Evolutionary conservation across 2,329 filamentous ascomycete genomes (phyloP), one percentile per base, ranked within the genome.

Genomic region (Nothophoma quercina): DNA sequence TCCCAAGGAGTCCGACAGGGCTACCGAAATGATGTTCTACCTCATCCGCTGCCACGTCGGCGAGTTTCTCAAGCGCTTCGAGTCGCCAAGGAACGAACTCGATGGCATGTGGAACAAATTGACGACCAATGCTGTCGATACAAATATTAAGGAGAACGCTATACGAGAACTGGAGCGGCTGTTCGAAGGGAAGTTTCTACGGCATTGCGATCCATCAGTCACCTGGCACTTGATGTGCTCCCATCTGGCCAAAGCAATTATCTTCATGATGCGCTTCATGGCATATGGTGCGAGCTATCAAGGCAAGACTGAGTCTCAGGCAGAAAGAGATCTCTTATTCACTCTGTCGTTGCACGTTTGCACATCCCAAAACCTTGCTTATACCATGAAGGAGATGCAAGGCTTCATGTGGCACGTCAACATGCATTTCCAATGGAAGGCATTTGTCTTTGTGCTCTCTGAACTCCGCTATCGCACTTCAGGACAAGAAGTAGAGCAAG

Each of bases 381-480:
- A 77, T 44, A 72, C 69, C 1, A 77, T 74, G 23, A 65, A 69
- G 22, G 68, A 68, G 18, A 67, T 78, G 44, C 69, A 73, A 28
- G 68, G 71, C n/a, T 81, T 76, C 51, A 60, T 69, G 21, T 81
- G 79, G 78, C 77, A 81, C 59, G 69, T 77, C 43, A 72, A 79
- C 21, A 68, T 74, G 22, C 75, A 80, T 30, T 83, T 82, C 62
- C 75, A 77, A 16, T 83, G 80, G 80, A 80, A 83, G 45, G 75
- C 79, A 8, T 75, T 81, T 35, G 77, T 83, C n/a, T 78, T 80
- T 59, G 71, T 83, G 36, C 65, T 83, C 26, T 62, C 59, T 1
- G 62, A 71, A 29, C 58, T 74, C 12, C 62, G 68, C 1, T 56
- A 62, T 15, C 66, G 65, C 10, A 69, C 65, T 2, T n/a, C 58